Evolutionary conservation across 2,329 filamentous ascomycete species (phyloP).

Genomic region (Calonectria pteridis): DNA sequence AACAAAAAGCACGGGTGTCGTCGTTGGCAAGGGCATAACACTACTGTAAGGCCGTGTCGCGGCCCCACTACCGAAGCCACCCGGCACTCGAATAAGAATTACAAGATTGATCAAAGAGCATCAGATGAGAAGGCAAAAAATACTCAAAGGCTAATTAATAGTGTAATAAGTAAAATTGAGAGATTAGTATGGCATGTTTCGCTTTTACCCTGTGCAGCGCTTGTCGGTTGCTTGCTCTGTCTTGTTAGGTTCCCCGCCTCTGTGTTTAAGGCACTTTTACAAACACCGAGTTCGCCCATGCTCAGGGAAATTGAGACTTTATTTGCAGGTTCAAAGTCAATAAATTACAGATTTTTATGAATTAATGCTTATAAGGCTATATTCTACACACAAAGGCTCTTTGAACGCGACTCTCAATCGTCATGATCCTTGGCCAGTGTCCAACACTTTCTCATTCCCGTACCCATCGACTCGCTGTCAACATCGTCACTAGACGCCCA

Average conservation of each 20-base stretch:
- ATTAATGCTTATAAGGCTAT: not conserved
- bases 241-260: too few species aligned
- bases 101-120: not conserved
- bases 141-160: not conserved
- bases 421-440: constrained; percentile 51
- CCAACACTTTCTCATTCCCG: constrained; percentile 71
- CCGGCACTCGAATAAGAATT: not conserved
- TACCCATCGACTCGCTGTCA: constrained; percentile 67
- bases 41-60: not conserved
- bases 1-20: not conserved
- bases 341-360: not conserved
- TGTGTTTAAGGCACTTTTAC: not conserved
- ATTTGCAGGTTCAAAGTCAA: not conserved
- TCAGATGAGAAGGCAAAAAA: not conserved
- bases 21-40: not conserved
- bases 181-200: not conserved
- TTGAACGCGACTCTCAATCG: not conserved
- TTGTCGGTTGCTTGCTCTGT: not conserved
- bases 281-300: not conserved
- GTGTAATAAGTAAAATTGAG: not conserved
- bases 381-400: constrained; percentile 19
- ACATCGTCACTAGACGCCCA: constrained; percentile 57
- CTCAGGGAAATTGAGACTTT: not conserved
- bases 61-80: not conserved
- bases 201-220: not conserved